Percentiles rank a stretch among this genome's conserved stretches.
These are phyloP conservation scores for Millerago galiae DNA, from an alignment of 805 yeast species.

Conservation along the genomic window DNA sequence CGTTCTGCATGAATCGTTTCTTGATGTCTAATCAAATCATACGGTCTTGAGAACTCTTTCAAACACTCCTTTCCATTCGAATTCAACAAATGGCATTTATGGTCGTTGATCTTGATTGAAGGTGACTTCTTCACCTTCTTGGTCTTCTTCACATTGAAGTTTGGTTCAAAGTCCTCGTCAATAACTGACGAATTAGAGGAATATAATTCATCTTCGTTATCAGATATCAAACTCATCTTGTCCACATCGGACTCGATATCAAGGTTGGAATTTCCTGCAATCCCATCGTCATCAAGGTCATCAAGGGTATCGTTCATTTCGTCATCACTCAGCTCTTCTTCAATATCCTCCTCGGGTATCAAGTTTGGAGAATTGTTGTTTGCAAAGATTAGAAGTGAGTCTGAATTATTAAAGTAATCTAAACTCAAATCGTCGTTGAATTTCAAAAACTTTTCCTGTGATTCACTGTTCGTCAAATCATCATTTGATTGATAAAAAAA, in stretches of 20 bases:
- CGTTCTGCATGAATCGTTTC: conserved; percentile 91
- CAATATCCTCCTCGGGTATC: conserved; percentile 22
- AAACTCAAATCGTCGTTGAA: conserved; percentile 23
- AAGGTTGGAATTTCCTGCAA: conserved; percentile 1
- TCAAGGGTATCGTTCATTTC: conserved; percentile 18
- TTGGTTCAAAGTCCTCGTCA: conserved; percentile 20
- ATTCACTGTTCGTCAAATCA: conserved; percentile 2
- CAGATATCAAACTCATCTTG: conserved; percentile 35
- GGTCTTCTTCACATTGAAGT: conserved; percentile 3
- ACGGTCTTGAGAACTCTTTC: conserved; percentile 86
- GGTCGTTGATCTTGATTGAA: conserved; percentile 42
- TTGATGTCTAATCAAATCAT: conserved; percentile 91
- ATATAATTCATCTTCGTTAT: conserved; percentile 24
- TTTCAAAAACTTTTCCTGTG: conserved; percentile 16
- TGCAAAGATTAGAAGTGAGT: conserved; percentile 19
- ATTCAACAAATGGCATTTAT: conserved; percentile 53
- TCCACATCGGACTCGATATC: conserved; percentile 37
- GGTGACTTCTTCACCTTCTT: background rate
- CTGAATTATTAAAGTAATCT: conserved; percentile 22
- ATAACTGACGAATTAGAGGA: conserved; percentile 27
- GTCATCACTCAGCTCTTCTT: conserved; percentile 18
- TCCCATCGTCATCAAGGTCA: conserved; percentile 10
- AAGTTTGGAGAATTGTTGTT: conserved; percentile 11
- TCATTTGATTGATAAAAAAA: background rate
- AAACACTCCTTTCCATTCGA: conserved; percentile 57